Base-by-base conservation (phyloP, 2,329 filamentous ascomycete genomes). In the Sporothrix brasiliensis region DNA sequence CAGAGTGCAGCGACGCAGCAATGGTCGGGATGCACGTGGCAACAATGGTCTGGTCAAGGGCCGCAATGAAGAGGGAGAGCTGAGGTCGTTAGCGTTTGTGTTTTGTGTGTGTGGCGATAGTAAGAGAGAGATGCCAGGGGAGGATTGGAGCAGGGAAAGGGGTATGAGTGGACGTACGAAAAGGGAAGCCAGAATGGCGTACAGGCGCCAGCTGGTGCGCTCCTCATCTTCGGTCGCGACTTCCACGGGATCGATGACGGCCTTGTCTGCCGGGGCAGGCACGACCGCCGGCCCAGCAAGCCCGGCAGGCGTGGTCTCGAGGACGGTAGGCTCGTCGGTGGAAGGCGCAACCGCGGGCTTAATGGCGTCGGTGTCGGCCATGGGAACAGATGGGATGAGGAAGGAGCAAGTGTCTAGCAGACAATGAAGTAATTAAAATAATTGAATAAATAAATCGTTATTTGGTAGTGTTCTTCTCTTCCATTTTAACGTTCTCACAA, bases 11-110 rank as follows among this genome's bases (percentile, higher is more conserved):
- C 21, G 69, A 68, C 4, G 68, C 68, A 2, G 73, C 70, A 34
- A 74, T 74, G 14, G 67, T 69, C 5, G 73, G 73, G 19, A 74
- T 71, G 21, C 73, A 70, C 60, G 80, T 81, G 11, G 79, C 75
- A 50, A 82, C 77, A 68, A 81, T 81, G 7, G 71, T 79, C 79
- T 74, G 76, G 72, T 80, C 79, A 24, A 88, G 77, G 73, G 87
- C 82, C 24, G 87, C 85, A 56, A 89, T 81, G 69, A 87, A 86
- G 0, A 88, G 79, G 4, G 68, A 61, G 6, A 72, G 67, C 71
- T 72, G 47, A 10, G 14, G 49, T 30, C 52, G 52, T 58, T 39
- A 49, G 34, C 6, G 34, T 34, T 34, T 34, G 34, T 34, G 34
- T 34, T 34, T 34, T 4, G 27, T 24, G 34, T 9, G 34, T 34